Evolutionary conservation across 2,329 filamentous ascomycete genomes (phyloP), one percentile per base, ranked within the genome.

Genomic region (Myotisia sp.): DNA sequence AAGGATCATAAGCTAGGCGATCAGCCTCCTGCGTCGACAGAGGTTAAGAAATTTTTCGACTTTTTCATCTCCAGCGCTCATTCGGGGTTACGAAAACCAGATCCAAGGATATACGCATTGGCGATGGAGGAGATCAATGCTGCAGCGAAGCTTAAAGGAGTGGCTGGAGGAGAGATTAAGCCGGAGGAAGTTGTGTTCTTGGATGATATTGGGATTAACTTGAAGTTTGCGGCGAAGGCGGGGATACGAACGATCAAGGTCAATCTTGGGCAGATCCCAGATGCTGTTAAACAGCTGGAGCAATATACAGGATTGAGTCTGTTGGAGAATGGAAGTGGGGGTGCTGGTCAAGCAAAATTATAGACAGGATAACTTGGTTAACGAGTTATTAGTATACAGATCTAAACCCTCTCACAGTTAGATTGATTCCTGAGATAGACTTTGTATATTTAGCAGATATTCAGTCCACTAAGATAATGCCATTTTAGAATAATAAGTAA

Each of bases 121-220:
- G 77, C 87, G 0, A 54, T 93, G 29, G 56, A 67, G 36, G 67
- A 72, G 45, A 64, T 90, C 43, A 66, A 81, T 47, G 65, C 70
- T 40, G 73, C 72, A 44, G 73, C 76, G 1, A 65, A 60, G 49
- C 55, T 62, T 16, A 73, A 72, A 22, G 66, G 65, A 3, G 70
- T 68, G 63, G 55, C 54, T 10, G 6, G 5, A 8, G 56, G 4
- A 62, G 26, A 67, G 0, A 63, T 92, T 6, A 55, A 60, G 37
- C 60, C 78, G 0, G 61, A 62, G 1, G 83, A 94, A 36, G 64
- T 94, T 28, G 59, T 92, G 3, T 98, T 98, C 53, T 59, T 94
- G 32, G 90, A 94, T 53, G 86, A 94, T 48, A 93, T 98, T 53
- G 90, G 90, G 2, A 76, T 86, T 57, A 98, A 98, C 53, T 56